Percentiles rank a stretch among this genome's conserved stretches.
Conservation (phyloP, 2,329 filamentous ascomycete genomes). For the Fusarium metavorans region DNA sequence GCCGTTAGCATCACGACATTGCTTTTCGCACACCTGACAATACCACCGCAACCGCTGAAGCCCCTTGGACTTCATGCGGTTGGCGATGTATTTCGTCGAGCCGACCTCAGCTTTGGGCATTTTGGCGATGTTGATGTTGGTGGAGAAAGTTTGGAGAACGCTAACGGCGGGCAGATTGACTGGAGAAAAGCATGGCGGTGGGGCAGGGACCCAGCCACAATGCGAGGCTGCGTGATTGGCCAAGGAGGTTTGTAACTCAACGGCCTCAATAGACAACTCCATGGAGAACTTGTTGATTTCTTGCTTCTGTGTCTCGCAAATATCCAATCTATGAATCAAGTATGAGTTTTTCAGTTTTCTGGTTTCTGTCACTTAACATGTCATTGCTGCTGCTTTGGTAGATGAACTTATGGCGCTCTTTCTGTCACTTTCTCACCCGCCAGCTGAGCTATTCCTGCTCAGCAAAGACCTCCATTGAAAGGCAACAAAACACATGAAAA, state of each 20-base stretch:
- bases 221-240: background rate
- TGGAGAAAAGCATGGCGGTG: slow-evolving; percentile 9
- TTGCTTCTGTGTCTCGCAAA: background rate
- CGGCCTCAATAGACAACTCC: background rate
- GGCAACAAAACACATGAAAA: background rate
- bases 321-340: background rate
- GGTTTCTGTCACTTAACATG: background rate
- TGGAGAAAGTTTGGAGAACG: slow-evolving; percentile 7
- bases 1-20: slow-evolving; percentile 83
- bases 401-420: background rate
- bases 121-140: slow-evolving; percentile 49
- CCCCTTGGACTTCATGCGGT: slow-evolving; percentile 88
- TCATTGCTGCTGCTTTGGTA: background rate
- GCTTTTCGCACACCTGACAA: slow-evolving; percentile 81
- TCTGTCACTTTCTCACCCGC: background rate
- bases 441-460: background rate
- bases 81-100: slow-evolving; percentile 88
- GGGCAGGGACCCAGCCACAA: background rate
- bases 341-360: background rate
- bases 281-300: background rate
- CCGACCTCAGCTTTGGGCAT: slow-evolving; percentile 96
- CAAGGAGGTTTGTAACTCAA: background rate
- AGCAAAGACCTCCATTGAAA: background rate
- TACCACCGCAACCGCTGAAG: slow-evolving; percentile 90
- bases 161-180: background rate